Percentiles rank a stretch among this genome's conserved stretches.
Conservation (phyloP, 2,329 filamentous ascomycete genomes). For the Kalaharituber pfeilii region DNA sequence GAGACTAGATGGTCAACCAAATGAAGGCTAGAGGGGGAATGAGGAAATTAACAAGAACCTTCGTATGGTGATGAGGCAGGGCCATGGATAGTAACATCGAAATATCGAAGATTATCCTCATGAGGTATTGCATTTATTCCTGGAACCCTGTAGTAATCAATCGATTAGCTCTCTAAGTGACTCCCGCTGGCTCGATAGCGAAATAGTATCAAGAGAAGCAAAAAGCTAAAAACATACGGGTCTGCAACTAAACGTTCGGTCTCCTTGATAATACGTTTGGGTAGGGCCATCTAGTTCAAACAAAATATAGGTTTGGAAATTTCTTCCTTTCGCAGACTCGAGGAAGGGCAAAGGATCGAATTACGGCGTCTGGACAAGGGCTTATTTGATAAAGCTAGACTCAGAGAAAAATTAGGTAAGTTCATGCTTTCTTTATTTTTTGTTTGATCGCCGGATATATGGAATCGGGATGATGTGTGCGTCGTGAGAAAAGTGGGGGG, state of each 20-base stretch:
- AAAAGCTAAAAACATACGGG: slow-evolving; percentile 46
- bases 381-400: no score
- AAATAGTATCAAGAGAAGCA: slow-evolving; percentile 1
- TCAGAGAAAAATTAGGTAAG: no score
- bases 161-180: no score
- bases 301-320: no score
- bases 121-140: slow-evolving; percentile 92
- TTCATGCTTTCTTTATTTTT: no score
- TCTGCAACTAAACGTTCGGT: slow-evolving; percentile 93
- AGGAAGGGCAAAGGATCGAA: no score
- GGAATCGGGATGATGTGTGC: no score
- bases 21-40: slow-evolving; percentile 4
- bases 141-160: slow-evolving; percentile 49
- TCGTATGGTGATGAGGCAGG: slow-evolving; percentile 72
- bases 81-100: slow-evolving; percentile 54
- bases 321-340: no score
- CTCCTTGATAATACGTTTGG: slow-evolving; percentile 97
- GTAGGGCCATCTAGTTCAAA: slow-evolving; percentile 36
- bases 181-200: neutral
- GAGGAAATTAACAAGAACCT: slow-evolving; percentile 37
- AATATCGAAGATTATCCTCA: slow-evolving; percentile 94
- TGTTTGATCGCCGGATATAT: no score
- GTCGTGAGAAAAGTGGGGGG: no score
- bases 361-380: no score
- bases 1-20: neutral